Evolutionary conservation across 2,329 filamentous ascomycete species (phyloP).

Genomic region (Xylariaceae sp.): DNA sequence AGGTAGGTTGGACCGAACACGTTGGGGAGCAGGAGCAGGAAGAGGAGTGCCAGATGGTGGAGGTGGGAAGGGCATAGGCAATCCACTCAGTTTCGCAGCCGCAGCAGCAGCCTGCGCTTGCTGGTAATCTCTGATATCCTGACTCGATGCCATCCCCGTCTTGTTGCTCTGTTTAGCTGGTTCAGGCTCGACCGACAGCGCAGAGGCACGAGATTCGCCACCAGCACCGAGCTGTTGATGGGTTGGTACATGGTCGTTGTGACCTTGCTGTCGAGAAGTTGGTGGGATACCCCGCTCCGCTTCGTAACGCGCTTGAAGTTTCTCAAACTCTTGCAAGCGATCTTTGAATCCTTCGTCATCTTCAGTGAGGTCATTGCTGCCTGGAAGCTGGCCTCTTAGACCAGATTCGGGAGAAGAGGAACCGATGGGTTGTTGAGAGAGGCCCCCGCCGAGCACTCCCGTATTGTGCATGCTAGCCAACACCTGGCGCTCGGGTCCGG

Average conservation of each 20-base stretch:
- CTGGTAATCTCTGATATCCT: conserved; percentile 69
- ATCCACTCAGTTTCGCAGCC: conserved; percentile 58
- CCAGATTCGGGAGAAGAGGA: conserved; percentile 35
- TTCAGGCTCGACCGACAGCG: conserved; percentile 15
- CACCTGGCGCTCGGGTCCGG: conserved; percentile 49
- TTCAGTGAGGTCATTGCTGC: conserved; percentile 46
- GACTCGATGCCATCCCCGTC: conserved; percentile 26
- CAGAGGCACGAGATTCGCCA: conserved; percentile 6
- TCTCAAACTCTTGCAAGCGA: conserved; percentile 79
- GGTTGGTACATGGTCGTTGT: conserved; percentile 12
- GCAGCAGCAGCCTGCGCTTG: conserved; percentile 45
- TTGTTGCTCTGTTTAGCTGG: conserved; percentile 14
- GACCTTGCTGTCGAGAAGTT: conserved; percentile 9
- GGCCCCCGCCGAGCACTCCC: conserved; percentile 29
- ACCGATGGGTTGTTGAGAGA: conserved; percentile 37
- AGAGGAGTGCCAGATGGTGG: conserved; percentile 75
- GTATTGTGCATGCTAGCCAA: conserved; percentile 40
- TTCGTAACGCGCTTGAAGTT: conserved; percentile 70
- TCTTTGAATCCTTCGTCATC: conserved; percentile 62
- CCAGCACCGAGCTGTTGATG: conserved; percentile 8
- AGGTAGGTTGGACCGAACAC: conserved; percentile 77
- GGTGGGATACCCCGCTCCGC: conserved; percentile 35
- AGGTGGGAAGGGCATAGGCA: conserved; percentile 74
- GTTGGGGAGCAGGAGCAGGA: conserved; percentile 83
- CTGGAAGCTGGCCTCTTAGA: conserved; percentile 46